Conservation (phyloP, 768 basidiomycete species). For the Scleroderma bovista region DNA sequence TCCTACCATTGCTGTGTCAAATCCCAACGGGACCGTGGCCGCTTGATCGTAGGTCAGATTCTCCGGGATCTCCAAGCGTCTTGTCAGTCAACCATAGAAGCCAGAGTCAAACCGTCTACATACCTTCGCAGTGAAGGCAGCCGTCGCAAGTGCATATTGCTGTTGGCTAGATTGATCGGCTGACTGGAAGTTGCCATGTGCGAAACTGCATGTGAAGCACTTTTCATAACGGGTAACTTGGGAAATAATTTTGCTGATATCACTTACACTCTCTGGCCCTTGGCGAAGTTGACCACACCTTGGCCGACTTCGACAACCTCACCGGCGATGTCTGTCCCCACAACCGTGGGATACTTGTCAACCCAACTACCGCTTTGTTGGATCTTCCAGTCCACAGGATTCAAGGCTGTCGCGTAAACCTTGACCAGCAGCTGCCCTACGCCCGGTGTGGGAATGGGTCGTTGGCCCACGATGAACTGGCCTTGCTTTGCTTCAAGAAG, state of each 20-base stretch:
- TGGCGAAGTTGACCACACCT: slow-evolving; percentile 27
- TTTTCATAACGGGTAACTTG: too few relatives aligned
- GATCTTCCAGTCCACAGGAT: slow-evolving; percentile 42
- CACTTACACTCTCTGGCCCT: slow-evolving; percentile 39
- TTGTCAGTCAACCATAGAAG: slow-evolving; percentile 3
- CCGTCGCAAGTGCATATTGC: slow-evolving; percentile 32
- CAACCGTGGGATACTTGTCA: slow-evolving; percentile 30
- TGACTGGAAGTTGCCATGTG: slow-evolving; percentile 21
- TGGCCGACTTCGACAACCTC: slow-evolving; percentile 34
- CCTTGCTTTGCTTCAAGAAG: slow-evolving; percentile 24
- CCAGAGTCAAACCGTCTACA: background rate
- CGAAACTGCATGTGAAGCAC: slow-evolving; percentile 24
- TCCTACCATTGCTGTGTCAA: slow-evolving; percentile 44
- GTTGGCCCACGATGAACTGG: slow-evolving; percentile 24
- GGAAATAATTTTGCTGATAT: too few relatives aligned
- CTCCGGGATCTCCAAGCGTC: slow-evolving; percentile 34
- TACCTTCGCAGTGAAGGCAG: slow-evolving; percentile 34
- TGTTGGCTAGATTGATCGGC: slow-evolving; percentile 34
- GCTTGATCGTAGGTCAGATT: slow-evolving; percentile 40
- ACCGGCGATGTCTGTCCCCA: slow-evolving; percentile 35
- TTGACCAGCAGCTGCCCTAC: slow-evolving; percentile 39
- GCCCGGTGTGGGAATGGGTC: slow-evolving; percentile 28
- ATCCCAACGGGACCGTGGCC: slow-evolving; percentile 41
- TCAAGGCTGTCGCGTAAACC: slow-evolving; percentile 35
- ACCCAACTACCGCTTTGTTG: slow-evolving; percentile 27